Evolutionary conservation across 1,284 basidiomycete genomes (phyloP), one percentile per base, ranked within the genome.

Genomic region (Cryptococcus sp.): DNA sequence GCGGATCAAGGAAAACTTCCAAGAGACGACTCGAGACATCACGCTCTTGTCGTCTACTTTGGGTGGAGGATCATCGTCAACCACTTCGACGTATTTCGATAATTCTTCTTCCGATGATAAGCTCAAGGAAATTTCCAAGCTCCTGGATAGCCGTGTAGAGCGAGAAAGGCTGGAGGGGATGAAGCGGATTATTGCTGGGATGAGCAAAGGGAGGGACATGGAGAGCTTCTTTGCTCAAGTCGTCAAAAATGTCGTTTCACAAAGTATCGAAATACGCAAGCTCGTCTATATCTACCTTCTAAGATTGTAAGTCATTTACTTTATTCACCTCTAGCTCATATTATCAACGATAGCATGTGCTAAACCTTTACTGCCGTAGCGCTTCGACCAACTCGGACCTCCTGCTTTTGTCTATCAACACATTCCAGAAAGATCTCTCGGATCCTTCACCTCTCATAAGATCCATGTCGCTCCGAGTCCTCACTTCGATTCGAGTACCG

Each of bases 221-320:
- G 89, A 93, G 39, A 86, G 87, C 59, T 94, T 91, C 82, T 96
- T 95, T 70, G 90, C 93, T 4, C 89, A 90, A 73, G 93, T 96
- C 40, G 92, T 94, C 70, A 94, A 94, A 81, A 93, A 93, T 66
- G 92, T 95, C 51, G 91, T 89, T 3, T 89, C 90, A 3, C 85
- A 85, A 47, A 91, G 91, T 74, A 86, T 98, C 49, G 93, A 97
- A 78, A 89, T 97, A 65, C 87, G 94, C 63, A 97, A 98, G 79
- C 87, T 99, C 56, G 94, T 98, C 46, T 99, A 98, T 78, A 95
- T 98, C 66, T 97, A 95, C 79, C 87, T 99, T 61, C 81, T 98
- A 41, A 87, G 93, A 61, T 95, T 96, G 74, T 76, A 52, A 70
- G 73, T 64, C 13, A 20, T 39, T 20, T 29, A n/a, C 45, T 19